Evolutionary conservation across 805 yeast species (phyloP).

Genomic region (Candida dajiaensis): DNA sequence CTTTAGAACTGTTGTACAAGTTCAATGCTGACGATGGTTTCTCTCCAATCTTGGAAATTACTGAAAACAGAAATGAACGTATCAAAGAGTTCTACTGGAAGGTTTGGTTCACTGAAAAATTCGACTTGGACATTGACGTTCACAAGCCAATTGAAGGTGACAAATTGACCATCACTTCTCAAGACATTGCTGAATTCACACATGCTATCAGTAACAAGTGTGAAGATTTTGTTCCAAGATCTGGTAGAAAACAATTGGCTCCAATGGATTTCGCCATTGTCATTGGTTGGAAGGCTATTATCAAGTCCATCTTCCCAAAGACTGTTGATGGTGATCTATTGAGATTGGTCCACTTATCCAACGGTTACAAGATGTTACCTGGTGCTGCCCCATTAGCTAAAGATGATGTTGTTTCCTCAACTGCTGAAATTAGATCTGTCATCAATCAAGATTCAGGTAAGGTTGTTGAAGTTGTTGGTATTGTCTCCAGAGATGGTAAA

Average conservation of each 20-base stretch:
- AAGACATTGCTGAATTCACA: conserved; percentile 84
- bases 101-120: conserved; percentile 79
- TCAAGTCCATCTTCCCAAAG: conserved; percentile 96
- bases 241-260: conserved; percentile 78
- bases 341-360: conserved; percentile 89
- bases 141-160: conserved; percentile 67
- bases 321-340: conserved; percentile 94
- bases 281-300: conserved; percentile 96
- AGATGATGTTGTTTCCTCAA: conserved; percentile 79
- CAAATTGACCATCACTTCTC: conserved; percentile 58
- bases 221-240: conserved; percentile 89
- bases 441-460: conserved; percentile 90
- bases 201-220: conserved; percentile 97
- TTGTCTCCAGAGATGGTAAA: conserved; percentile 64
- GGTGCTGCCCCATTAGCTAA: conserved; percentile 85
- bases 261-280: conserved; percentile 99
- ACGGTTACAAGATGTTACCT: conserved; percentile 88
- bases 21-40: conserved; percentile 87
- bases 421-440: conserved; percentile 83
- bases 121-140: conserved; percentile 61
- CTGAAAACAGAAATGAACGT: conserved; percentile 86
- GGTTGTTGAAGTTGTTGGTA: conserved; percentile 91
- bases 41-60: conserved; percentile 88
- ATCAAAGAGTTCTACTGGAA: conserved; percentile 97
- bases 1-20: conserved; percentile 70